Conservation (phyloP, 2,329 filamentous ascomycete species). For the Hymenoscyphus fructigenus region DNA sequence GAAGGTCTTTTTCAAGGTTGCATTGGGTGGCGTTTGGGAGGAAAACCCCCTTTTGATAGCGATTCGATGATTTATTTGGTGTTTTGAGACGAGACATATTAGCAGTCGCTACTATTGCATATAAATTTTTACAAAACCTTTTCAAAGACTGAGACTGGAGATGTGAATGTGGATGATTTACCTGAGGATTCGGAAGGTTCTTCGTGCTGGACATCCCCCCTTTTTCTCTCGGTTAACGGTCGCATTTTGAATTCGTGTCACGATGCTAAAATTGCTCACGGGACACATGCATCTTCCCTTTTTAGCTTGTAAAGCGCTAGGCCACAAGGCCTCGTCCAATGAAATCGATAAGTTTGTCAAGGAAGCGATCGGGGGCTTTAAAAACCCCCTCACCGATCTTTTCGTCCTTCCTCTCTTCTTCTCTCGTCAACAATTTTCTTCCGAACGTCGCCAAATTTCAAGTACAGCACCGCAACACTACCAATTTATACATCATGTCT, state of each 20-base stretch:
- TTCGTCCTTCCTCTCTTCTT: not conserved
- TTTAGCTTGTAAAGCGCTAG: not conserved
- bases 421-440: not conserved
- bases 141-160: not conserved
- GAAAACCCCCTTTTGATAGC: constrained; percentile 7
- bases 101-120: constrained; percentile 7
- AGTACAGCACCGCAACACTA: not conserved
- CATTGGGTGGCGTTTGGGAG: constrained; percentile 15
- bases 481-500: constrained; percentile 14
- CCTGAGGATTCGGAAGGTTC: not conserved
- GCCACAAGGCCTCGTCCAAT: not conserved
- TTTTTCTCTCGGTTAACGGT: not conserved
- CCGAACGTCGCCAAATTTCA: not conserved
- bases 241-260: not conserved
- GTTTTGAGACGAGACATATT: constrained; percentile 2
- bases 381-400: not conserved
- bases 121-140: not conserved
- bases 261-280: not conserved
- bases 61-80: constrained; percentile 5
- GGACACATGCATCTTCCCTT: not conserved
- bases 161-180: not conserved
- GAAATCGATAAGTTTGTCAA: not conserved
- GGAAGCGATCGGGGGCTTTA: not conserved
- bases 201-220: not conserved
- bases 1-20: not conserved